Conservation (phyloP, 495 filamentous ascomycete genomes). For the Beverwykella pulmonaria region DNA sequence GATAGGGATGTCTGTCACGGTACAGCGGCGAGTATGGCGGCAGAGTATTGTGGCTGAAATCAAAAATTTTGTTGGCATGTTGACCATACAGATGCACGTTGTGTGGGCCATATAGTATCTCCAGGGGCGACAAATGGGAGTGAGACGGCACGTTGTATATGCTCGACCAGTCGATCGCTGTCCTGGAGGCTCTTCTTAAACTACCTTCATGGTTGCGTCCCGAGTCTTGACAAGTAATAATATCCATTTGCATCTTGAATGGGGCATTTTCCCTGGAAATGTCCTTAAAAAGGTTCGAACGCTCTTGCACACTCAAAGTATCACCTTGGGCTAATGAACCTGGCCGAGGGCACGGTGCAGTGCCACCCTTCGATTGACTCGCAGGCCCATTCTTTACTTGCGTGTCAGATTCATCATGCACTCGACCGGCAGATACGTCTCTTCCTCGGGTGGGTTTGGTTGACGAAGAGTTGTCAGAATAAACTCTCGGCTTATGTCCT, state of each 20-base stretch:
- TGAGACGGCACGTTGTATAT: not conserved
- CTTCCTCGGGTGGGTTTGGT: not conserved
- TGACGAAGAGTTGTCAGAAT: not conserved
- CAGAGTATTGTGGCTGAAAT: not conserved
- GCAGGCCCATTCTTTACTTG: not conserved
- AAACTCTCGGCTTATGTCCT: not conserved
- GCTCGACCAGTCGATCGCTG: slow-evolving; percentile 7
- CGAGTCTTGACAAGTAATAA: not conserved
- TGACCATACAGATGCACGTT: not conserved
- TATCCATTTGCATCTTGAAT: slow-evolving; percentile 3
- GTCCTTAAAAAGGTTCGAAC: not conserved
- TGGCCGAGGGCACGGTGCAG: not conserved
- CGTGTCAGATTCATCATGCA: not conserved
- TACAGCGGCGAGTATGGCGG: not conserved
- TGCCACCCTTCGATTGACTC: not conserved
- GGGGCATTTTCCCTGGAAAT: not conserved
- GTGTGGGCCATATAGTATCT: not conserved
- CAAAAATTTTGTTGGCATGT: not conserved
- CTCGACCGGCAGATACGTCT: not conserved
- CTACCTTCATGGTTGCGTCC: not conserved
- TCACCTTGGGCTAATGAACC: no score
- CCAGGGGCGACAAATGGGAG: not conserved
- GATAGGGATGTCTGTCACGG: not conserved
- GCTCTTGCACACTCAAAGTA: not conserved
- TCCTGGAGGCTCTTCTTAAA: no score